A percentile compares a stretch with the other conserved stretches of the same genome.
Evolutionary conservation across 768 basidiomycete species (phyloP).

Genomic region (Tricholoma flavovirens): DNA sequence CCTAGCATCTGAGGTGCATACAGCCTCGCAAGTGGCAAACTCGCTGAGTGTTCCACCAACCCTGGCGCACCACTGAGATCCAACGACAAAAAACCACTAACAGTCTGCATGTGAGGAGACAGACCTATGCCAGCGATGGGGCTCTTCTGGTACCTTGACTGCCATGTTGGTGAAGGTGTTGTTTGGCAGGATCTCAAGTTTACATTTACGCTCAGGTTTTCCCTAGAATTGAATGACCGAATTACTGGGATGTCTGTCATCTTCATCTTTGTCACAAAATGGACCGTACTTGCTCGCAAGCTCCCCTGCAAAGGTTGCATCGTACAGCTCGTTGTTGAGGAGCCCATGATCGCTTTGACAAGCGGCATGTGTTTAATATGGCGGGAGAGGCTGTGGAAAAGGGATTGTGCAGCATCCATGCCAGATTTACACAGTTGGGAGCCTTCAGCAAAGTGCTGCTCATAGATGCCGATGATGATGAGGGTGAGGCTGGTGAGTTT

Average conservation of each 20-base stretch:
- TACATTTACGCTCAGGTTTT: constrained; percentile 19
- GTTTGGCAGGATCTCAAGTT: background rate
- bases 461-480: constrained; percentile 70
- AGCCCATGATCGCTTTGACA: constrained; percentile 72
- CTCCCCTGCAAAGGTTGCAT: constrained; percentile 76
- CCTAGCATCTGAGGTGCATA: constrained; percentile 28
- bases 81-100: constrained; percentile 14
- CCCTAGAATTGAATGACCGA: constrained; percentile 34
- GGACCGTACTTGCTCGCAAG: constrained; percentile 39
- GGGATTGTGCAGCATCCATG: constrained; percentile 43
- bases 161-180: constrained; percentile 16
- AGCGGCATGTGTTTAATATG: constrained; percentile 70
- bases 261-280: constrained; percentile 47
- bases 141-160: constrained; percentile 16
- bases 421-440: constrained; percentile 45
- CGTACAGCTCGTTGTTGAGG: constrained; percentile 61
- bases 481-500: constrained; percentile 77
- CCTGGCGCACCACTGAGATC: background rate
- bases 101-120: constrained; percentile 19
- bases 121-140: constrained; percentile 18
- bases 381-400: constrained; percentile 64
- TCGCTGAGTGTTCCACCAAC: constrained; percentile 18
- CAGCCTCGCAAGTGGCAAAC: constrained; percentile 39
- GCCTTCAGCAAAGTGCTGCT: constrained; percentile 58
- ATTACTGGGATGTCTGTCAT: constrained; percentile 35